Conservation (phyloP, 2,329 filamentous ascomycete species). For the Bipolaris gigantea region DNA sequence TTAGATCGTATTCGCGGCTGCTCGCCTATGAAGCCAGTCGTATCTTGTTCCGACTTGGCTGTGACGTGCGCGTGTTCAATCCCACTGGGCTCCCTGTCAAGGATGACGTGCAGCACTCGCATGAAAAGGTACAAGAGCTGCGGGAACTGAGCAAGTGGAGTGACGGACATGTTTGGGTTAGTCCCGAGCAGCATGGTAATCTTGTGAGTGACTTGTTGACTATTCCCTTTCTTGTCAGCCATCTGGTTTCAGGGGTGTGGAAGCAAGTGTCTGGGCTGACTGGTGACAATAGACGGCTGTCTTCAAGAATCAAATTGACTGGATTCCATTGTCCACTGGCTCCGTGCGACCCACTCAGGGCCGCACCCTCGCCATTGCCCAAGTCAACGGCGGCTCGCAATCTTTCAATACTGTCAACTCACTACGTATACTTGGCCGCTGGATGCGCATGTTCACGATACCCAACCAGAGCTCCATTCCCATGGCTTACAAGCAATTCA, state of each 20-base stretch:
- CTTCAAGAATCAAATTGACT: constrained; percentile 72
- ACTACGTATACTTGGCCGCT: constrained; percentile 65
- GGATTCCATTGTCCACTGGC: constrained; percentile 65
- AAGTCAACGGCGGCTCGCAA: constrained; percentile 66
- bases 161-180: constrained; percentile 68
- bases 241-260: too few species aligned
- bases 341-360: constrained; percentile 68
- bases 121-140: constrained; percentile 65
- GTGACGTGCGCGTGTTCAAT: constrained; percentile 66
- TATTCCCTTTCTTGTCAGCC: not conserved
- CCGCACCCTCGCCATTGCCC: constrained; percentile 63
- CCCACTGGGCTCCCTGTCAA: constrained; percentile 63
- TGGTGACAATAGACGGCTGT: constrained; percentile 55
- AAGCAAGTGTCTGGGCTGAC: not conserved
- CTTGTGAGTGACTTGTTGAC: constrained; percentile 46
- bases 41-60: constrained; percentile 65
- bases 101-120: constrained; percentile 60
- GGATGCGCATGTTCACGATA: constrained; percentile 71
- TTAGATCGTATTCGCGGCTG: constrained; percentile 62
- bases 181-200: constrained; percentile 68
- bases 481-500: constrained; percentile 65
- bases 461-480: constrained; percentile 68
- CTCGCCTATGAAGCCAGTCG: constrained; percentile 62
- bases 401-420: constrained; percentile 69
- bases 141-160: constrained; percentile 64